These are phyloP conservation scores for Suhomyces faveliae DNA, from an alignment of 805 yeast species.

Conservation along the genomic window DNA sequence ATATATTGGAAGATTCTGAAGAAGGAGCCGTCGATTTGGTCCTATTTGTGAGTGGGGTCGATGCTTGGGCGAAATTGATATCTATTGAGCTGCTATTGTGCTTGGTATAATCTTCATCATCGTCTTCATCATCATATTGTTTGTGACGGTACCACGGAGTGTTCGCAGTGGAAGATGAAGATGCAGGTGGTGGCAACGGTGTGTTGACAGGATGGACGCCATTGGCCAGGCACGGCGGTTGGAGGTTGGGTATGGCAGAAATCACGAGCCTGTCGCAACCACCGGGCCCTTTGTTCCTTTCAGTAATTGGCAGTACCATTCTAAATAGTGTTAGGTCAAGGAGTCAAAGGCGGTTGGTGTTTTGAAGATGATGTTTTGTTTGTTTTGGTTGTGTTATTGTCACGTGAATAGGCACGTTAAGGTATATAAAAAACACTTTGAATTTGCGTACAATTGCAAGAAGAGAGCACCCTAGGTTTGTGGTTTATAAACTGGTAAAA, in stretches of 20 bases:
- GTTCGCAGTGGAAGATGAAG: conserved; percentile 2
- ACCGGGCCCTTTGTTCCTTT: not conserved
- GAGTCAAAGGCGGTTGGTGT: too few relatives aligned
- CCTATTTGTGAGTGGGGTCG: conserved; percentile 21
- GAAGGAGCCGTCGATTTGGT: conserved; percentile 1
- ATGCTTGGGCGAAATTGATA: conserved; percentile 18
- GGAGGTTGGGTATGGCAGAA: conserved; percentile 11
- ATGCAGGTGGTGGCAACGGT: conserved; percentile 5
- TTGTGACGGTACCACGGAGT: conserved; percentile 12
- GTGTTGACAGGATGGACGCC: not conserved
- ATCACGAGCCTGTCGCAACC: conserved; percentile 3
- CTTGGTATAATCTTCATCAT: conserved; percentile 6
- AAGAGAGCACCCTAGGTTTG: too few relatives aligned
- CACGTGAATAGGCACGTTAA: not conserved
- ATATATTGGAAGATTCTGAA: conserved; percentile 8
- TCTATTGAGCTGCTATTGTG: not conserved
- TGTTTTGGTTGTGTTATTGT: not conserved
- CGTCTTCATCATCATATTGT: conserved; percentile 9
- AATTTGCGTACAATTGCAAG: too few relatives aligned
- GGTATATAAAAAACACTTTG: too few relatives aligned
- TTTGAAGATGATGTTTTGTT: too few relatives aligned
- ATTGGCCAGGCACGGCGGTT: conserved; percentile 8
- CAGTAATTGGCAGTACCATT: conserved; percentile 2
- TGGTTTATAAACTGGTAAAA: too few relatives aligned
- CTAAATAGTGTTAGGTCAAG: too few relatives aligned